Evolutionary conservation across 192 early-diverging fungal species (phyloP).

Genomic region (Backusella australiensis): DNA sequence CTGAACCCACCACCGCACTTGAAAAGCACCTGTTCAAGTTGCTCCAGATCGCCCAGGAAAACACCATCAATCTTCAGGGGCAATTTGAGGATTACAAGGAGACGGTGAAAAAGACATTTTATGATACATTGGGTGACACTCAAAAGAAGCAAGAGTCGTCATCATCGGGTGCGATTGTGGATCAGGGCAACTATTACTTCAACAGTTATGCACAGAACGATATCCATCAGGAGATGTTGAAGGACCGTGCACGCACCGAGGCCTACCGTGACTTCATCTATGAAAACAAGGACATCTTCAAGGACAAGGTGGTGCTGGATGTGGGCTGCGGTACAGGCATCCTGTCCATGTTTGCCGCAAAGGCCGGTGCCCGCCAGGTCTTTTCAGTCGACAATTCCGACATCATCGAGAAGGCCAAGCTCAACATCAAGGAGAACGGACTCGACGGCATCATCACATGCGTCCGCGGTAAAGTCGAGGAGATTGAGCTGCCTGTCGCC

Average conservation of each 20-base stretch:
- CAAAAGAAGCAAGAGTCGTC: background rate
- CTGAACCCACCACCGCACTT: constrained; percentile 42
- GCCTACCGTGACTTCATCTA: constrained; percentile 81
- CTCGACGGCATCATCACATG: constrained; percentile 59
- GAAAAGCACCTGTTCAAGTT: constrained; percentile 57
- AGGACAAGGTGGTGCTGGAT: constrained; percentile 84
- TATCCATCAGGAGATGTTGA: constrained; percentile 76
- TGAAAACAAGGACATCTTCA: constrained; percentile 81
- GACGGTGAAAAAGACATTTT: constrained; percentile 71
- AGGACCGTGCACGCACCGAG: constrained; percentile 78
- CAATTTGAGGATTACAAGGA: constrained; percentile 70
- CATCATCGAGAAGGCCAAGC: constrained; percentile 78
- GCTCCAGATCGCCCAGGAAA: constrained; percentile 55
- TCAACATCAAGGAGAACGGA: constrained; percentile 73
- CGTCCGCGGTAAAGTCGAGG: constrained; percentile 78
- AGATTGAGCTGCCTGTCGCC: constrained; percentile 70
- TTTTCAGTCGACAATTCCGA: constrained; percentile 81
- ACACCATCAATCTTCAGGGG: constrained; percentile 44
- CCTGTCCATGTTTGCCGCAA: constrained; percentile 89
- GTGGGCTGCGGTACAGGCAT: constrained; percentile 93
- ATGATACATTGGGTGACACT: constrained; percentile 35
- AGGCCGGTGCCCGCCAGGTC: constrained; percentile 77
- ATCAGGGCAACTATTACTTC: constrained; percentile 83
- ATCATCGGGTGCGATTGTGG: background rate
- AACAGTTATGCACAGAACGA: constrained; percentile 94